Evolutionary conservation across 495 filamentous ascomycete genomes (phyloP), one percentile per base, ranked within the genome.

Genomic region (Astrocystis sublimbata): DNA sequence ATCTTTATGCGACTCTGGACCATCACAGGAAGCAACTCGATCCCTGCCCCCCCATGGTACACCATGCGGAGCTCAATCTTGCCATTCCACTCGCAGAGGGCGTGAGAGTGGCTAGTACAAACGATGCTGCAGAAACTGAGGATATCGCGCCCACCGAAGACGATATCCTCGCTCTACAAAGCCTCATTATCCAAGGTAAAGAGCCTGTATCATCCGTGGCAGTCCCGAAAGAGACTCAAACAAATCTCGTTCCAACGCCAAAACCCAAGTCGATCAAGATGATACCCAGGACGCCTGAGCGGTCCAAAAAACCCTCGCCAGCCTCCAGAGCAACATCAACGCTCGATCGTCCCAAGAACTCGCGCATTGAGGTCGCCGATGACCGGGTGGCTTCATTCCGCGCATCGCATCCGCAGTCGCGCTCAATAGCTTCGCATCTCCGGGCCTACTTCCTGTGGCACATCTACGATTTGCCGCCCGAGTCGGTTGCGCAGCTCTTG

Each of bases 1-100:
- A 89, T 67, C 79, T 96, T 28, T 94, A 83, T 69, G 78, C 89
- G 53, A 73, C 78, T 2, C 80, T 96, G 62, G 84, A 96, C 66
- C 71, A 81, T 38, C 88, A 89, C 58, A 76, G 92, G 49, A 73
- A 79, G 59, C 74, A 78, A 10, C 78, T 96, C 57, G 68, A 84
- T 38, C 91, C 92, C 15, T 76, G 76, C 2, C 92, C 92, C 21
- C 90, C 89, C 10, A 77, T 85, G 3, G 92, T 92, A 3, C 66
- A 76, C 46, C 79, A 83, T 64, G 90, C 87, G 12, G 90, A 94
- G 59, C 71, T 86, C 7, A 79, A 87, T 61, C 65, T 81, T 4
- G 85, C 88, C 0, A 90, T 92, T 63, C 74, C 77, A 1, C 61
- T 84, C 6, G 75, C 77, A 6, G 68, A 79, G 36, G 77, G 72